Percentiles rank a stretch among this genome's conserved stretches.
Conservation (phyloP, 1,284 basidiomycete species). For the Cryptococcus floricola region DNA sequence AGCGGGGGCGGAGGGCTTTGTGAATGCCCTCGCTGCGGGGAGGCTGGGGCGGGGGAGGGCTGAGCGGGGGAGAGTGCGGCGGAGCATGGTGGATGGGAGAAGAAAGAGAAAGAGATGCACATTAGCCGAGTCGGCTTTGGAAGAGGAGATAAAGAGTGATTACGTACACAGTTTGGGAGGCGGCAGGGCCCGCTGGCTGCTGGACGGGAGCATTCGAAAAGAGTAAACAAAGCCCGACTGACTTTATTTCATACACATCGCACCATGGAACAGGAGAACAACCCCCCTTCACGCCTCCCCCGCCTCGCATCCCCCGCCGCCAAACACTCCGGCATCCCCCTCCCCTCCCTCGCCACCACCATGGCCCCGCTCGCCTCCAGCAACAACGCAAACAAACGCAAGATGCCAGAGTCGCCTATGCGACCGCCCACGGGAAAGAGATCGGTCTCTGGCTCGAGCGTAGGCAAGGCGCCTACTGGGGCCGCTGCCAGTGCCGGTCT, state of each 20-base stretch:
- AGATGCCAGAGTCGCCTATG: slow-evolving; percentile 28
- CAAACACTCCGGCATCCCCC: slow-evolving; percentile 7
- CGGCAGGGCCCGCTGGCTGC: too few species aligned
- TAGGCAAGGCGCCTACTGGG: slow-evolving; percentile 8
- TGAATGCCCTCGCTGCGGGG: slow-evolving; percentile 20
- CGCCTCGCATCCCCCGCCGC: slow-evolving; percentile 27
- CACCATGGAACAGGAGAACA: neutral
- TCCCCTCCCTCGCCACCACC: slow-evolving; percentile 16
- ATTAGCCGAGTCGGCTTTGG: neutral
- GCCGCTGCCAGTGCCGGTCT: slow-evolving; percentile 2
- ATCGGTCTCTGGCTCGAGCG: slow-evolving; percentile 13
- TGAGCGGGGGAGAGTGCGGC: slow-evolving; percentile 26
- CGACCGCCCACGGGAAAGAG: slow-evolving; percentile 27
- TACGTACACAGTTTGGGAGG: neutral
- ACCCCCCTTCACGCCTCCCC: slow-evolving; percentile 27
- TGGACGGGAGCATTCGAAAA: too few species aligned
- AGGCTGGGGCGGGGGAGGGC: slow-evolving; percentile 17
- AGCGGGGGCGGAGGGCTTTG: slow-evolving; percentile 25
- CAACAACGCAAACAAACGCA: slow-evolving; percentile 31
- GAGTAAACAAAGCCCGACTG: slow-evolving; percentile 11
- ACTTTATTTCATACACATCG: slow-evolving; percentile 2
- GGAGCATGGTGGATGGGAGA: slow-evolving; percentile 28
- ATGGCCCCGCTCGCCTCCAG: slow-evolving; percentile 13
- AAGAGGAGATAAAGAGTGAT: neutral
- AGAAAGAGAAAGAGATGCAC: too few species aligned